Evolutionary conservation across 2,329 filamentous ascomycete genomes (phyloP), one percentile per base, ranked within the genome.

Genomic region (Pseudogymnoascus sp.): DNA sequence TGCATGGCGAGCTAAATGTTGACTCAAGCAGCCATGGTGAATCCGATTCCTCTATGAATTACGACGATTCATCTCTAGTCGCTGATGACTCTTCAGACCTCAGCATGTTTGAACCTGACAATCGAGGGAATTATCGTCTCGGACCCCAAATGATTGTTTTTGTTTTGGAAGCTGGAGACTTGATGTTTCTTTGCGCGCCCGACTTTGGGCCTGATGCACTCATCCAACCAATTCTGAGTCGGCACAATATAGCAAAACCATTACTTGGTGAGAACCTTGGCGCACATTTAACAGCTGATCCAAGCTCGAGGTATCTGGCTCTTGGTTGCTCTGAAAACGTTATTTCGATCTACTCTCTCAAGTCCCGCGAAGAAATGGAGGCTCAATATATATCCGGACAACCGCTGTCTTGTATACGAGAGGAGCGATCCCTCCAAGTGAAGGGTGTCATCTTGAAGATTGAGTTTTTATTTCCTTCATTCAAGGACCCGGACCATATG

Each of bases 111-210:
- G 16, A 55, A 33, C 9, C n/a, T 7, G 16, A 4, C 9, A 12
- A 18, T n/a, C 28, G 6, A 11, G 25, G 11, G n/a, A 55, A 21
- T 12, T 14, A 12, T 35, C 68, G 64, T 2, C 73, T 89, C 62
- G 90, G 93, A 11, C 89, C 91, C n/a, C 91, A 97, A 71, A 78
- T 93, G 23, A 78, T 97, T 14, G 82, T 95, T 3, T 77, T 97
- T 14, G 85, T 90, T 21, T 81, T 97, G 7, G 87, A 90, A 66
- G 85, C 83, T 14, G 86, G 87, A 38, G 85, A 90, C 63, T 78
- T 91, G 60, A 80, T 93, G 23, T 96, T 97, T 68, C 76, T 97
- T 23, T 93, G 88, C 73, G 80, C 91, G 55, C 77, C 75, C 1
- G 74, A 79, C 63, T 80, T 80, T 5, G 72, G 73, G 5, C 76